A percentile compares a stretch with the other conserved stretches of the same genome.
Conservation (phyloP, 768 basidiomycete species). For the Rhodosporidiobolus odoratus region DNA sequence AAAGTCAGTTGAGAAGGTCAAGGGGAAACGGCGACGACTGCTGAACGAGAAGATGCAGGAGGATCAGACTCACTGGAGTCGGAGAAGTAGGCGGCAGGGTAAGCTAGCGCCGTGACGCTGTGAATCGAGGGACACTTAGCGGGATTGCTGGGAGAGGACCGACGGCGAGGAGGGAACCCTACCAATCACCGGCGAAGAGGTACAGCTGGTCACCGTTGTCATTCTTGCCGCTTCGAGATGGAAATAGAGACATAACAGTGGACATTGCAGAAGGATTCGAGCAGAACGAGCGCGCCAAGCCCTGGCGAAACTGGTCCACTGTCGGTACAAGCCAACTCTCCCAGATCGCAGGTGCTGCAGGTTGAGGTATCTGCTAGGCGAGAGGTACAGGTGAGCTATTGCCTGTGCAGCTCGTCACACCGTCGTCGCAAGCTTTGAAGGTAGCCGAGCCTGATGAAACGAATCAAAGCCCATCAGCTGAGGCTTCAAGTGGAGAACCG, state of each 20-base stretch:
- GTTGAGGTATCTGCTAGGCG: neutral
- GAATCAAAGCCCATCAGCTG: too few relatives aligned
- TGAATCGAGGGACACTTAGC: neutral
- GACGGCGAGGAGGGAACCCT: neutral
- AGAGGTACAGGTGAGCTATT: too few relatives aligned
- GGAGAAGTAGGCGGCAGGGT: neutral
- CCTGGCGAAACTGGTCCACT: neutral
- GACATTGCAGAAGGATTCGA: too few relatives aligned
- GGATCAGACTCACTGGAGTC: neutral
- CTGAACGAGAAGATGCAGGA: neutral
- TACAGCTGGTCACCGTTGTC: neutral
- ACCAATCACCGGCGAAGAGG: neutral
- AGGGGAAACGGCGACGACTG: too few relatives aligned
- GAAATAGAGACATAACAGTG: too few relatives aligned
- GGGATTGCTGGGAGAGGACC: neutral
- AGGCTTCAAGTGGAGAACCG: too few relatives aligned
- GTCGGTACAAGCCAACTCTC: neutral
- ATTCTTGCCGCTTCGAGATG: neutral
- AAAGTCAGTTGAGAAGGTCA: neutral
- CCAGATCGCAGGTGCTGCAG: neutral
- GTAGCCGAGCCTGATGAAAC: neutral
- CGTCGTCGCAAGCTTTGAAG: neutral
- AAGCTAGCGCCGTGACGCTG: neutral
- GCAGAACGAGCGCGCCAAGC: neutral
- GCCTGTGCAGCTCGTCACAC: neutral